Percentiles rank a stretch among this genome's conserved stretches.
Conservation (phyloP, 805 yeast genomes). For the Brettanomyces sp. region DNA sequence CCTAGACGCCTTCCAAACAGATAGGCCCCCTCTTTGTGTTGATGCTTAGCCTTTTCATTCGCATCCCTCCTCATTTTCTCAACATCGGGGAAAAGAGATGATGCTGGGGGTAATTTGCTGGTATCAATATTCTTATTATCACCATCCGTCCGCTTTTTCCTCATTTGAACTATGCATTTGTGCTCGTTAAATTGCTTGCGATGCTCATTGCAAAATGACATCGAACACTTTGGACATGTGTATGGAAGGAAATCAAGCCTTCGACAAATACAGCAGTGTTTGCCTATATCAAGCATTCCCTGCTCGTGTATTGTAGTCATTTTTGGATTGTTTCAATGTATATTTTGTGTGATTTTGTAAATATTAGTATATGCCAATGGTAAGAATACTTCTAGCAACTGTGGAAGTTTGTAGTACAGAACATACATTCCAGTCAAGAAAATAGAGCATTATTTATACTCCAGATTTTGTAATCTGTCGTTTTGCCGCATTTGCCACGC, state of each 20-base stretch:
- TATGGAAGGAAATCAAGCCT: constrained; percentile 52
- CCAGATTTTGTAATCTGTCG: too few species aligned
- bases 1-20: constrained; percentile 3
- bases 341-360: too few species aligned
- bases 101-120: constrained; percentile 28
- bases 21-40: constrained; percentile 5
- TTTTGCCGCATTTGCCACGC: too few species aligned
- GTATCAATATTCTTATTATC: constrained; percentile 4
- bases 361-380: too few species aligned
- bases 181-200: constrained; percentile 28
- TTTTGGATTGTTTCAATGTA: neutral
- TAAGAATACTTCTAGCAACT: too few species aligned
- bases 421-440: too few species aligned
- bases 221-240: constrained; percentile 33
- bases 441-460: too few species aligned
- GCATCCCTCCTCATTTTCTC: constrained; percentile 30
- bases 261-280: constrained; percentile 43
- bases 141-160: constrained; percentile 4
- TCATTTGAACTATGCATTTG: constrained; percentile 15
- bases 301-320: constrained; percentile 16
- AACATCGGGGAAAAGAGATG: constrained; percentile 44
- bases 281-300: constrained; percentile 47
- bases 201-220: constrained; percentile 42
- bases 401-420: too few species aligned
- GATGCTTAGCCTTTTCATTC: constrained; percentile 13